Evolutionary conservation across 2,329 filamentous ascomycete species (phyloP), one percentile per base, ranked within the genome.

Genomic region (Aspergillus japonicus): DNA sequence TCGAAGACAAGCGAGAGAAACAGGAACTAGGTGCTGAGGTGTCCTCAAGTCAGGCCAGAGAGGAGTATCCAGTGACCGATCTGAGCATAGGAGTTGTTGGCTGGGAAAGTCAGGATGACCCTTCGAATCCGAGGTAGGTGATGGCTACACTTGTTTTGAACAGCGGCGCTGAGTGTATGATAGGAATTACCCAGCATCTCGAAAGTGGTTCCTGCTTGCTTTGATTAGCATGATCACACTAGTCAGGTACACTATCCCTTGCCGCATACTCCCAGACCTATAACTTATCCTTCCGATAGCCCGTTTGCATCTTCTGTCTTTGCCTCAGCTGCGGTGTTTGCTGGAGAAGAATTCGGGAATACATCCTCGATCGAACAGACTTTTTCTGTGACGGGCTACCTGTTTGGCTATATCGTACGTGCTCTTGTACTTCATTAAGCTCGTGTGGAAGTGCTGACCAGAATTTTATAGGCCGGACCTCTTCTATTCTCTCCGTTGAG

Each of bases 231-330:
- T 58, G 3, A 58, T 63, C 49, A 63, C 61, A 0, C 57, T 63
- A 10, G 56, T 63, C 19, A 63, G 61, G 61, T 61, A 61, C 11
- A 31, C 42, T 7, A 12, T 23, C n/a, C 5, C 11, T 21, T 10
- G 14, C 12, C 12, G 10, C 2, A 39, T 4, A 7, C 11, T 33
- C 2, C 5, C 8, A 3, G 2, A 5, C 12, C 16, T 12, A 11
- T 6, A 3, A 53, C 35, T 53, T 11, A 53, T 35, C 8, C 6
- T 14, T 4, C 16, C 6, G 5, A 51, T 47, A 59, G 62, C 56
- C 50, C 48, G 19, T 64, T 56, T 12, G 68, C 64, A 10, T 66
- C 68, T 2, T 54, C 53, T 2, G 51, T 50, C 12, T 65, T 63
- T 26, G 59, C 53, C 16, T 59, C 61, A 2, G 61, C 48, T 23